These are phyloP conservation scores for Ustilago shanxiensis DNA, from an alignment of 1,284 basidiomycete genomes.

Conservation along the genomic window DNA sequence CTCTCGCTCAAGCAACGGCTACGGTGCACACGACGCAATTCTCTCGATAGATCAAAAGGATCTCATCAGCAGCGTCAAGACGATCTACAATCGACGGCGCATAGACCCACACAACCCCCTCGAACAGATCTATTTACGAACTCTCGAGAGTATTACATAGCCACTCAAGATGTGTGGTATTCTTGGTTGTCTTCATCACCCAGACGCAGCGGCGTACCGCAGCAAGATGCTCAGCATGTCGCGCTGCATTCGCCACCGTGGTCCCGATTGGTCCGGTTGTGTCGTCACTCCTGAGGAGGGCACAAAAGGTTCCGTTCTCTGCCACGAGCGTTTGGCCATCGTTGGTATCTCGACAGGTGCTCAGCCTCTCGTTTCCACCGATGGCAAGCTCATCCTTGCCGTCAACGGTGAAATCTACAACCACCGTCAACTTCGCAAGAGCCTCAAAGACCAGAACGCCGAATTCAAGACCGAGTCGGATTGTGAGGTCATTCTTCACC, in stretches of 20 bases:
- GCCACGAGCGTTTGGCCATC: constrained; percentile 81
- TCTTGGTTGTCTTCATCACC: constrained; percentile 67
- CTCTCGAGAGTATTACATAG: not conserved
- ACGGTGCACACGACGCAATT: not conserved
- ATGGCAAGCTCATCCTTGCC: constrained; percentile 86
- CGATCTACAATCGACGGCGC: not conserved
- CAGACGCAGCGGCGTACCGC: constrained; percentile 66
- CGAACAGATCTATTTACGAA: not conserved
- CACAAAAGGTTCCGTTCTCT: constrained; percentile 68
- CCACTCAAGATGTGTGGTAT: constrained; percentile 65
- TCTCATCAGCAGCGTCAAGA: not conserved
- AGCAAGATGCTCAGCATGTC: constrained; percentile 68
- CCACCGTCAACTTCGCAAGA: constrained; percentile 84
- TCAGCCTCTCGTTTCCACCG: constrained; percentile 90
- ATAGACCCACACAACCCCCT: not conserved
- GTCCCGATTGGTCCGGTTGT: constrained; percentile 70
- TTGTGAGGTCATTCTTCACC: constrained; percentile 91
- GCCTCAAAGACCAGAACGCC: constrained; percentile 75
- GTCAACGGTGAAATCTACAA: constrained; percentile 99
- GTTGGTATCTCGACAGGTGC: constrained; percentile 99
- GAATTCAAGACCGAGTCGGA: constrained; percentile 98
- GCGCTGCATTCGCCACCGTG: constrained; percentile 69
- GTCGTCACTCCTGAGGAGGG: constrained; percentile 61
- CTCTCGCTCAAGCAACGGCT: not conserved
- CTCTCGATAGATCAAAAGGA: not conserved